Evolutionary conservation across 805 yeast genomes (phyloP), one percentile per base, ranked within the genome.

Genomic region (Candida oleophila): DNA sequence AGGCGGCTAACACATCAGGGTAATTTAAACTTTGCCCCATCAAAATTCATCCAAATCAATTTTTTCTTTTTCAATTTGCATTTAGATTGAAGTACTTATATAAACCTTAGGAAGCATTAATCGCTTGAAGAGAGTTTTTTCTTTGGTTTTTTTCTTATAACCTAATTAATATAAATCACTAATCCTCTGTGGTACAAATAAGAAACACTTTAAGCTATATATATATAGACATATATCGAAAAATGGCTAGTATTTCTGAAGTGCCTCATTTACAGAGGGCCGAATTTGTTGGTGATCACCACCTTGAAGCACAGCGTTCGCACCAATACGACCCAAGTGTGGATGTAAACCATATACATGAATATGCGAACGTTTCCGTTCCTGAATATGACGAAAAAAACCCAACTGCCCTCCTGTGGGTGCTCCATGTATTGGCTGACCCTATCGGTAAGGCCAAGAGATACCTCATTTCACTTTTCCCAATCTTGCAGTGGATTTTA

Each of bases 401-500:
- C 19, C 70, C 66, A 15, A 64, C 64, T 3, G 76, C 66, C 1
- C 37, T 60, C 8, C 69, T 61, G 42, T 73, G 66, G 61, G 61
- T 59, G 4, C 53, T 56, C 46, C 43, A 55, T 8, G 45, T 64
- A 2, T 54, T 70, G 14, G 53, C 53, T 21, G 51, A 71, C 45
- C 87, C 86, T 1, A 52, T 66, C 1, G 55, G 54, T 4, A 66
- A 66, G 38, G 56, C 71, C n/a, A 55, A 57, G 12, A 43, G 68
- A 18, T 91, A 91, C 57, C 43, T 83, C 2, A 49, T 66, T 9
- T 83, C 91, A 1, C 61, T 89, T 21, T 87, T 91, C 62, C 97
- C 97, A 2, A 82, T 91, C 33, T 63, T 81, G 9, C 69, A 74
- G n/a, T 91, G 97, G 97, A 80, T 90, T 40, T 78, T 84, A 47